Conservation (phyloP, 2,329 filamentous ascomycete genomes). For the Aspergillus sp. region DNA sequence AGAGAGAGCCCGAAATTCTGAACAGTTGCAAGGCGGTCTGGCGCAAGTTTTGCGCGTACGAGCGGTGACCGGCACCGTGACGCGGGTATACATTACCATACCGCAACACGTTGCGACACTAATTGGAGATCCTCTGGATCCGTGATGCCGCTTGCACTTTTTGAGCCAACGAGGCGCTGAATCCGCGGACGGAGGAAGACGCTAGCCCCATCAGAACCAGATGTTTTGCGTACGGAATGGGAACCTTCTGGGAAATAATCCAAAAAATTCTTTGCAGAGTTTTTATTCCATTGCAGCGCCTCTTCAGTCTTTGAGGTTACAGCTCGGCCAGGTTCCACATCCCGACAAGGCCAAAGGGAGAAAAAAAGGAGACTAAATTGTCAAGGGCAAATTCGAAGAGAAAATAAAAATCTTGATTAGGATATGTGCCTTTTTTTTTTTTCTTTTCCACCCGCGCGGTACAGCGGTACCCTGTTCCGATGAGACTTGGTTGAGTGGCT, state of each 20-base stretch:
- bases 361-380: background rate
- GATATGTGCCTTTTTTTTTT: background rate
- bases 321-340: constrained; percentile 12
- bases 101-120: constrained; percentile 18
- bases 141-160: constrained; percentile 16
- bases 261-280: constrained; percentile 7
- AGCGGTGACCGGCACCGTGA: constrained; percentile 21
- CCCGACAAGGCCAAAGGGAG: background rate
- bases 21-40: constrained; percentile 16
- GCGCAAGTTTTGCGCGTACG: constrained; percentile 13
- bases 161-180: constrained; percentile 16
- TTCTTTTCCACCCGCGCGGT: background rate
- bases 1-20: constrained; percentile 12
- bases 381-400: background rate
- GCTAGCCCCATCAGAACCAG: constrained; percentile 16
- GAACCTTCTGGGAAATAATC: constrained; percentile 9
- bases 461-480: background rate
- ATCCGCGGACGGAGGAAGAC: constrained; percentile 5
- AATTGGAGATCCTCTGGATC: constrained; percentile 30
- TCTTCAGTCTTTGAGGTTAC: background rate
- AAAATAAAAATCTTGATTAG: background rate
- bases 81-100: constrained; percentile 22
- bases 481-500: no score
- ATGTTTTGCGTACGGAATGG: constrained; percentile 7
- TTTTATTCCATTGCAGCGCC: constrained; percentile 3